Evolutionary conservation across 805 yeast genomes (phyloP), one percentile per base, ranked within the genome.

Genomic region (Lipomyces chichibuensis): DNA sequence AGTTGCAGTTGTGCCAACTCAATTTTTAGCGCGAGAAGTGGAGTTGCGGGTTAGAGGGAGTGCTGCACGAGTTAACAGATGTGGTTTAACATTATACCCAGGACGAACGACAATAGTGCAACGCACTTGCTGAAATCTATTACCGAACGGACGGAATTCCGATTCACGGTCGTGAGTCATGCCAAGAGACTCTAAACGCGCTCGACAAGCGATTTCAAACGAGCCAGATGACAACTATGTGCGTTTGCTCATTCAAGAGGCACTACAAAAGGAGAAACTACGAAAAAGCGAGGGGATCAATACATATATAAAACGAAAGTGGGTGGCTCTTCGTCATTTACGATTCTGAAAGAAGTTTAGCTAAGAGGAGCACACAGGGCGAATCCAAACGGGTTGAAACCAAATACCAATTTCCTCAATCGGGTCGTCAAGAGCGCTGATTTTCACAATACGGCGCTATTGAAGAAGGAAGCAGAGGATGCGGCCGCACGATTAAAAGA

Each of bases 371-470:
- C 49, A 25, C 25, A 11, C 23, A 14, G 55, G 29, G 14, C 57
- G 13, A 64, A 60, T 25, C 59, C 65, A 20, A 64, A 46, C 35
- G 61, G 61, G 7, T 29, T 66, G 0, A 59, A 61, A 49, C 71
- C 71, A 20, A 65, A 68, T 43, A 57, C 63, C 17, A 25, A 59
- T 2, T 68, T 68, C 53, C 63, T 68, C 33, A 55, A 62, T 11
- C 62, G 71, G 14, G 37, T 68, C 2, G 69, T 68, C 29, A 62
- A 66, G 37, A 37, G 37, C 37, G 66, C 65, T 1, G 60, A 63
- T 54, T 59, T 62, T 20, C 71, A 68, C 62, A 68, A 68, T 39
- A 57, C 58, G 14, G 63, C 64, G 14, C 49, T 68, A 17, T n/a
- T 60, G 23, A 32, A 55, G 37, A 66, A 57, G 29, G 69, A 66